These are phyloP conservation scores for Fusarium illudens DNA, from an alignment of 2,329 filamentous ascomycete species.

Conservation along the genomic window DNA sequence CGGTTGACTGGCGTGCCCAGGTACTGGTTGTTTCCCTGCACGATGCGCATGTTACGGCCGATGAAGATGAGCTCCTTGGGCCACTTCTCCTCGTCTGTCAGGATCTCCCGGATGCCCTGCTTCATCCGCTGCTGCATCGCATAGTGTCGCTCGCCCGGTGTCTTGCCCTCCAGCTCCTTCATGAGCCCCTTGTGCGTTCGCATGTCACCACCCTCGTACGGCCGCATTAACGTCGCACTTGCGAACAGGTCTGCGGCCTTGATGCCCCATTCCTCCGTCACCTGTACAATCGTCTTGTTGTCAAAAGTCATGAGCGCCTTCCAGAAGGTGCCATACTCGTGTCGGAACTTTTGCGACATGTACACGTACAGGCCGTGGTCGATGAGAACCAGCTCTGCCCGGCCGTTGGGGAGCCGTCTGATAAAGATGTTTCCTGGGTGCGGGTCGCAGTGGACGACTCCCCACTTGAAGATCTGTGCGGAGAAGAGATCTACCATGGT, in stretches of 20 bases:
- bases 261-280: constrained; percentile 86
- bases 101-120: constrained; percentile 71
- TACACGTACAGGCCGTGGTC: constrained; percentile 97
- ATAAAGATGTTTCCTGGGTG: constrained; percentile 98
- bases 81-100: constrained; percentile 87
- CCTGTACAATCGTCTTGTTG: constrained; percentile 76
- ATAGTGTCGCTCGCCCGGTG: constrained; percentile 78
- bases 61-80: constrained; percentile 93
- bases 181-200: constrained; percentile 72
- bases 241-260: constrained; percentile 91
- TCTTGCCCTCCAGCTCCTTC: constrained; percentile 66
- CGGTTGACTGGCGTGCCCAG: constrained; percentile 89
- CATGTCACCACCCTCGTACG: constrained; percentile 85
- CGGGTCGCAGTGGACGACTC: constrained; percentile 93
- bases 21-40: constrained; percentile 92
- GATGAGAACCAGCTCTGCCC: constrained; percentile 90
- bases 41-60: constrained; percentile 89
- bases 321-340: constrained; percentile 91
- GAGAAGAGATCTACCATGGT: constrained; percentile 97
- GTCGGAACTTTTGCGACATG: constrained; percentile 83
- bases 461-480: constrained; percentile 99
- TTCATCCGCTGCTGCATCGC: constrained; percentile 90
- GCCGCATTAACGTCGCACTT: constrained; percentile 85
- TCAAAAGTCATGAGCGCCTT: constrained; percentile 94
- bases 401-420: constrained; percentile 81